Base-by-base conservation (phyloP, 345 rosid genomes). In the Aquilaria malaccensis region DNA sequence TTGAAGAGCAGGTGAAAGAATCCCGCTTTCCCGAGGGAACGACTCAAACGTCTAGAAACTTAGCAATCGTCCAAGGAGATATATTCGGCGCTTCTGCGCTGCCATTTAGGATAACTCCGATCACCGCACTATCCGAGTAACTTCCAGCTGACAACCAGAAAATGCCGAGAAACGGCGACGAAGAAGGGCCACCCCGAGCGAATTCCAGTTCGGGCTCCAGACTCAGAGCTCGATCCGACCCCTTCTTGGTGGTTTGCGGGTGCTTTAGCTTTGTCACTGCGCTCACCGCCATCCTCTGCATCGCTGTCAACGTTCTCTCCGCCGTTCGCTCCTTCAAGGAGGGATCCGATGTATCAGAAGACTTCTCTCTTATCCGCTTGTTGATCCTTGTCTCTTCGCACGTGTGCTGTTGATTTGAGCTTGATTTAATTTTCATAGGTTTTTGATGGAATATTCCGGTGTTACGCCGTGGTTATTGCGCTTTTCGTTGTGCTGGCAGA, bases 371-470 rank as follows among this genome's bases (percentile, higher is more conserved):
- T 13, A 11, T 62, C 14, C 11, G 50, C 6, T 22, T 13, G 13
- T 62, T 41, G 12, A 22, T 46, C 15, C 53, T 30, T 50, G 2
- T 30, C 2, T 4, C n/a, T 30, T 55, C 11, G 11, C 29, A 11
- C 37, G 0, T 55, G 30, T 10, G 9, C 30, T 33, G 1, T n/a
- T 2, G 66, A 70, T 30, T 54, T 63, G 9, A 4, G 6, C 13
- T n/a, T 56, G 7, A 4, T 62, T 32, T 33, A 4, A 37, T 4
- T 31, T 1, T 43, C 65, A 67, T 60, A 94, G 97, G 52, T 90
- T 61, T 94, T 94, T 62, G 88, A 90, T 70, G 99, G 99, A 48
- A 83, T 94, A 51, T 94, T 94, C 65, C 81, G 97, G 72, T 88
- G 97, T 64, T 94, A 90, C 46, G 95, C 96, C 13, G 93, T 91